Evolutionary conservation across 257 asterid species (phyloP), one percentile per base, ranked within the genome.

Genomic region (Avicennia marina): DNA sequence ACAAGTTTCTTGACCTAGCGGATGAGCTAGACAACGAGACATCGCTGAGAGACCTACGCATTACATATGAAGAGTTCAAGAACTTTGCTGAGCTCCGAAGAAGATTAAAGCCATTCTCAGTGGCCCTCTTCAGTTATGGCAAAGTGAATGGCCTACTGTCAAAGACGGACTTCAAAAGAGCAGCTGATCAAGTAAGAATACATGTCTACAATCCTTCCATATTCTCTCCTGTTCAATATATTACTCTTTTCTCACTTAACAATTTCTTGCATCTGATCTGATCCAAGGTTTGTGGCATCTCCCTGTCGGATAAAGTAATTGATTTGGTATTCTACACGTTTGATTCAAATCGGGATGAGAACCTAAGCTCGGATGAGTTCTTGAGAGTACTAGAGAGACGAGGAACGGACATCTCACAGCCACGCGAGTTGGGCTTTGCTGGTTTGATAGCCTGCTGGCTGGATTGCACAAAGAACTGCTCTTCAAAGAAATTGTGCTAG

Each of bases 91-190:
- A 81, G 74, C 86, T 88, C 20, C 68, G 91, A 22, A 81, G 66
- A 34, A 67, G 54, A 29, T 60, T 83, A 47, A 82, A 72, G 46
- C 89, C 95, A 8, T 88, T 85, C 64, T 77, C 95, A 49, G 48
- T 81, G 24, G 95, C 93, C 44, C 67, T 91, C 64, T 91, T 91
- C 75, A 85, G 96, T 54, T 85, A 79, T 42, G 96, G 95, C 16
- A 73, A 76, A 73, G 89, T 77, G 11, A 85, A 81, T 16, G 96
- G 96, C 49, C 71, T 81, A 6, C 69, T 91, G 24, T 75, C 93
- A 0, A 85, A 83, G 76, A 59, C 62, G 53, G 98, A 90, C 66
- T 80, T 90, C 59, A 81, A 73, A 62, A 73, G 91, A 78, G 98
- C 93, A 62, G 90, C 93, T 42, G 34, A 69, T 20, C 91, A 81